A percentile compares a stretch with the other conserved stretches of the same genome.
These are phyloP conservation scores for Phyllosticta citrichinensis DNA, from an alignment of 2,329 filamentous ascomycete genomes.

Conservation along the genomic window DNA sequence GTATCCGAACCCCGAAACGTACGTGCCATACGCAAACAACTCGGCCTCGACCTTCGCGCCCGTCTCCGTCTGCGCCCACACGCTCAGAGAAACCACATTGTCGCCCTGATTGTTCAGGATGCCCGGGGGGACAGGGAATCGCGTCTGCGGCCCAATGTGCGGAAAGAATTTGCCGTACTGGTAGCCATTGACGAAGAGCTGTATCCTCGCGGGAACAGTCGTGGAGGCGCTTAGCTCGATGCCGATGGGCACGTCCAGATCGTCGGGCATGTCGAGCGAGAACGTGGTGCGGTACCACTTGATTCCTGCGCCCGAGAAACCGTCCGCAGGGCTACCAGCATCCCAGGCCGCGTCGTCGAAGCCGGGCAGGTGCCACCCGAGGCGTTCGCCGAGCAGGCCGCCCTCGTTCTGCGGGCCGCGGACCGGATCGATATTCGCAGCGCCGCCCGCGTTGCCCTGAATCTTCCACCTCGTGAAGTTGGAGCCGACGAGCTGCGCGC, in stretches of 20 bases:
- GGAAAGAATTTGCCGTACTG: conserved; percentile 53
- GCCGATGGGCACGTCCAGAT: conserved; percentile 47
- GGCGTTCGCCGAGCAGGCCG: conserved; percentile 47
- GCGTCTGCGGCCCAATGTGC: conserved; percentile 50
- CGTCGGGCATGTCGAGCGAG: conserved; percentile 40
- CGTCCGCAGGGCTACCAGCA: conserved; percentile 25
- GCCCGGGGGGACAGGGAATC: conserved; percentile 51
- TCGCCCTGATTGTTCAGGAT: conserved; percentile 48
- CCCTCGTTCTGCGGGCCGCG: conserved; percentile 49
- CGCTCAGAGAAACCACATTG: conserved; percentile 47
- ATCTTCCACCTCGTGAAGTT: conserved; percentile 41
- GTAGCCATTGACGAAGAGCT: conserved; percentile 51
- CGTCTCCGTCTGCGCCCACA: conserved; percentile 45
- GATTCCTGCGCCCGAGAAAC: conserved; percentile 42
- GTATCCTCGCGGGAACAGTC: conserved; percentile 33
- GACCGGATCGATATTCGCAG: conserved; percentile 41
- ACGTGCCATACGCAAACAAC: conserved; percentile 44
- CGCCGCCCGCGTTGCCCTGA: conserved; percentile 46
- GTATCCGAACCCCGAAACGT: conserved; percentile 44
- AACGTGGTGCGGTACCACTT: conserved; percentile 46
- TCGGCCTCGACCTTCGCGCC: conserved; percentile 32
- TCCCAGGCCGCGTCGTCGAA: conserved; percentile 41
- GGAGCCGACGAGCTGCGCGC: conserved; percentile 39
- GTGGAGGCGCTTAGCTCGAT: conserved; percentile 39
- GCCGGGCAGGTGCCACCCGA: conserved; percentile 50